These are phyloP conservation scores for Umbellularia californica DNA, from an alignment of 164 flowering plant species.

Conservation along the genomic window DNA sequence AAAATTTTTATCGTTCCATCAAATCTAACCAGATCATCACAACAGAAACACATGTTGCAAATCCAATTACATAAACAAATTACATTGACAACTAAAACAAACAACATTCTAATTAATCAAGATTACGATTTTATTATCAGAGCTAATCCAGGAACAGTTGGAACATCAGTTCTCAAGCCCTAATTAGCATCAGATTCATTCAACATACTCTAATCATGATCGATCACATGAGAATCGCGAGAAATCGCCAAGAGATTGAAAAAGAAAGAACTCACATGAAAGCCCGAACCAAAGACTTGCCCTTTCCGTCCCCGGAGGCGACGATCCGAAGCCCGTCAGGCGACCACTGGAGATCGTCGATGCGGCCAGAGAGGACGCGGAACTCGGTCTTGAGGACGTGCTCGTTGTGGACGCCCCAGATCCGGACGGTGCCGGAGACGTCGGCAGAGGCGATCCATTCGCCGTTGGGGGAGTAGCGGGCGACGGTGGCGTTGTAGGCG, in stretches of 20 bases:
- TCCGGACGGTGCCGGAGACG: slow-evolving; percentile 80
- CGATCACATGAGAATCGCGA: neutral
- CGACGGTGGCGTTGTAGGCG: slow-evolving; percentile 84
- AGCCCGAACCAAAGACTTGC: slow-evolving; percentile 86
- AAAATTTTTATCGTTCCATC: too few species aligned
- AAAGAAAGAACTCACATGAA: slow-evolving; percentile 55
- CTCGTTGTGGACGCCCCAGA: slow-evolving; percentile 81
- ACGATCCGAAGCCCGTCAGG: slow-evolving; percentile 82
- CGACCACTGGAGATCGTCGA: slow-evolving; percentile 97
- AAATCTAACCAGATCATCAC: too few species aligned
- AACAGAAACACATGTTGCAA: too few species aligned
- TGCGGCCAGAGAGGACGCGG: slow-evolving; percentile 80
- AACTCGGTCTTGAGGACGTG: slow-evolving; percentile 84
- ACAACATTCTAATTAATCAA: too few species aligned
- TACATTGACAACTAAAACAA: too few species aligned
- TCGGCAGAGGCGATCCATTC: slow-evolving; percentile 99
- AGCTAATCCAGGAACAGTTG: too few species aligned
- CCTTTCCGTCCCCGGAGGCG: slow-evolving; percentile 93
- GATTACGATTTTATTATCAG: too few species aligned
- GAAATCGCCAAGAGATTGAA: neutral
- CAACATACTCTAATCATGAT: neutral
- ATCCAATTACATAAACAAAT: too few species aligned
- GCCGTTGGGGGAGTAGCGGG: slow-evolving; percentile 90
- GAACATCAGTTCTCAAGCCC: too few species aligned
- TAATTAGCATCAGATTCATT: neutral